Conservation (phyloP, 2,329 filamentous ascomycete species). For the Penicillium capsulatum region DNA sequence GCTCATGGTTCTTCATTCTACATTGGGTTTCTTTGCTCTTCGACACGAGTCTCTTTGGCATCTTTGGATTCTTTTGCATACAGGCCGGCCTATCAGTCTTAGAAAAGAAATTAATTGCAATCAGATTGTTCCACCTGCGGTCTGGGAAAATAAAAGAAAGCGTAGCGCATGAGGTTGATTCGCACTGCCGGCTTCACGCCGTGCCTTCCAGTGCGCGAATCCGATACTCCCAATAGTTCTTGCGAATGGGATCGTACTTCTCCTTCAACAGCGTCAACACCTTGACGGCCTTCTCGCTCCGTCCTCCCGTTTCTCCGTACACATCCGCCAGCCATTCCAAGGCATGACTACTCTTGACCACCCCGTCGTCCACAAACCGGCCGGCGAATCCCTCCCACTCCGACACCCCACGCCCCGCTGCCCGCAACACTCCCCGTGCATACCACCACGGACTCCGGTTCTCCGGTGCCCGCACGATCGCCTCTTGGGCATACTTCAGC, state of each 20-base stretch:
- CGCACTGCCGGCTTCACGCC: slow-evolving; percentile 1
- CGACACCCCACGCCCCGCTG: slow-evolving; percentile 52
- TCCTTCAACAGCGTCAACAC: slow-evolving; percentile 70
- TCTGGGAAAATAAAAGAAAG: too few relatives aligned
- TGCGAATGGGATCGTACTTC: slow-evolving; percentile 86
- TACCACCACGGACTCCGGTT: slow-evolving; percentile 97
- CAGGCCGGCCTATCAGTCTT: slow-evolving; percentile 4
- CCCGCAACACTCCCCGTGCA: slow-evolving; percentile 68
- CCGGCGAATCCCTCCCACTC: slow-evolving; percentile 53
- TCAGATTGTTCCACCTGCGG: too few relatives aligned
- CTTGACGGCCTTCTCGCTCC: slow-evolving; percentile 57
- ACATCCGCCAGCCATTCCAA: slow-evolving; percentile 49
- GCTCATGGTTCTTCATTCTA: too few relatives aligned
- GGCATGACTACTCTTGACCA: slow-evolving; percentile 59
- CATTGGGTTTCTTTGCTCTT: too few relatives aligned
- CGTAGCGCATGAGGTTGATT: too few relatives aligned
- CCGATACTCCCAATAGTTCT: slow-evolving; percentile 87
- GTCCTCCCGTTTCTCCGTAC: slow-evolving; percentile 41
- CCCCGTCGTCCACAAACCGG: slow-evolving; percentile 48
- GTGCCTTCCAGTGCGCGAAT: slow-evolving; percentile 40
- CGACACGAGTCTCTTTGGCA: slow-evolving; percentile 6
- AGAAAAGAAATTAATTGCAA: slow-evolving; percentile 6
- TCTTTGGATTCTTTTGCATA: slow-evolving; percentile 6
- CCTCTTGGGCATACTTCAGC: slow-evolving; percentile 66
- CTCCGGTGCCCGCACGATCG: slow-evolving; percentile 76